These are phyloP conservation scores for Colletotrichum echinochloae DNA, from an alignment of 2,329 filamentous ascomycete species.

Conservation along the genomic window DNA sequence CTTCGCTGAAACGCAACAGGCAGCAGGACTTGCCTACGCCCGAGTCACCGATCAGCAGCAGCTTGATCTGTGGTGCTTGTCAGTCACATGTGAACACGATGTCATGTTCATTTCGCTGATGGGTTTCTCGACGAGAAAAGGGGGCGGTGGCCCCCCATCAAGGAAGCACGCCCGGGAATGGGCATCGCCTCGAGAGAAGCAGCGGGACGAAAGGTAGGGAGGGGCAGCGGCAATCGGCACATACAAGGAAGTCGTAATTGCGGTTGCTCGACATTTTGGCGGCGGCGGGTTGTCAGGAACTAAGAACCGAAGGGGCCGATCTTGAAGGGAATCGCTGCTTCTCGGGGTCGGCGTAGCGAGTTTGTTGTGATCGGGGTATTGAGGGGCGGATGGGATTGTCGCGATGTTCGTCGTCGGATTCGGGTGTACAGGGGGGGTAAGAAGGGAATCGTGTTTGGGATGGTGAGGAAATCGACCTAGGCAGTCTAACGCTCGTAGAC, in stretches of 20 bases:
- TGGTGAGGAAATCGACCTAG: constrained; percentile 24
- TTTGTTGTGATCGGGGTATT: constrained; percentile 14
- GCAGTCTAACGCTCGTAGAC: constrained; percentile 20
- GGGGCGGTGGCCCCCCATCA: neutral
- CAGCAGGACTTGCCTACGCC: constrained; percentile 98
- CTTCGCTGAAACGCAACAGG: constrained; percentile 94
- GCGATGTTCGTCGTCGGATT: constrained; percentile 36
- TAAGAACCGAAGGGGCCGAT: constrained; percentile 34
- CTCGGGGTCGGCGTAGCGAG: constrained; percentile 15
- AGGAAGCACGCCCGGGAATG: constrained; percentile 1
- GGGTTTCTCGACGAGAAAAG: constrained; percentile 1
- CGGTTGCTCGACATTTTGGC: constrained; percentile 90
- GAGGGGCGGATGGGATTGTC: constrained; percentile 15
- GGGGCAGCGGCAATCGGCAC: constrained; percentile 50
- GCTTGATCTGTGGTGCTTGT: constrained; percentile 79
- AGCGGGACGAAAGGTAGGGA: constrained; percentile 38
- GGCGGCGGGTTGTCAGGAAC: constrained; percentile 41
- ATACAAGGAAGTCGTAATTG: constrained; percentile 99
- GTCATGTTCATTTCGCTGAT: constrained; percentile 38
- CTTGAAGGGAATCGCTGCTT: constrained; percentile 14
- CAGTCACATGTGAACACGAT: constrained; percentile 41
- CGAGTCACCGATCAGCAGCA: constrained; percentile 95
- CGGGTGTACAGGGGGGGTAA: constrained; percentile 21
- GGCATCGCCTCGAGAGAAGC: constrained; percentile 3
- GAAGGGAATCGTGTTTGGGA: constrained; percentile 21